Conservation (phyloP, 345 rosid species). For the Cochlearia excelsa region DNA sequence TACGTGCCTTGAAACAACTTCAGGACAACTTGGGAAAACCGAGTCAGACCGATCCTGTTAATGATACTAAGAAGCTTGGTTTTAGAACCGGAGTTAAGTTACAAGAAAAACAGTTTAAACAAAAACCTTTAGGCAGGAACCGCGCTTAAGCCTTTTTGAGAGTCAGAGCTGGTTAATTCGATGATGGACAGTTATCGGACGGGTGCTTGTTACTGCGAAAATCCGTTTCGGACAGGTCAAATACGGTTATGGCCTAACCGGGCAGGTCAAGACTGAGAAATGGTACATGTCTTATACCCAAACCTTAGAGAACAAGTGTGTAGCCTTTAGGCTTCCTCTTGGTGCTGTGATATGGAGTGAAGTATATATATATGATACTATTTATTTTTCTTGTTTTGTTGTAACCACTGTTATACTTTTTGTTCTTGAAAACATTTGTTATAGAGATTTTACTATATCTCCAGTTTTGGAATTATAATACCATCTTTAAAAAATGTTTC, state of each 20-base stretch:
- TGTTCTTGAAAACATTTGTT: constrained; percentile 22
- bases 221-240: no score
- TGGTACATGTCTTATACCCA: constrained; percentile 9
- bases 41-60: constrained; percentile 18
- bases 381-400: constrained; percentile 13
- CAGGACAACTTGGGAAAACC: constrained; percentile 43
- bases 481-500: no score
- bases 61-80: constrained; percentile 25
- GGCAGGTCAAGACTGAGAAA: constrained; percentile 7
- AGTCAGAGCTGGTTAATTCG: no score
- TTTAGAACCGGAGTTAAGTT: constrained; percentile 19
- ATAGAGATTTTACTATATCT: constrained; percentile 16
- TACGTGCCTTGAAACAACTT: constrained; percentile 58
- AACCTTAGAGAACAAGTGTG: constrained; percentile 11
- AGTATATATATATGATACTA: constrained; percentile 5
- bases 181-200: no score
- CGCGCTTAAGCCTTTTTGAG: background rate
- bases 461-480: background rate
- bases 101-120: constrained; percentile 17
- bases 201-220: no score
- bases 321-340: no score
- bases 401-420: constrained; percentile 13
- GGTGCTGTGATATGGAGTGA: constrained; percentile 13
- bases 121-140: constrained; percentile 19
- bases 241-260: constrained; percentile 16